Evolutionary conservation across 768 basidiomycete genomes (phyloP).

Genomic region (Tulasnella sp.): DNA sequence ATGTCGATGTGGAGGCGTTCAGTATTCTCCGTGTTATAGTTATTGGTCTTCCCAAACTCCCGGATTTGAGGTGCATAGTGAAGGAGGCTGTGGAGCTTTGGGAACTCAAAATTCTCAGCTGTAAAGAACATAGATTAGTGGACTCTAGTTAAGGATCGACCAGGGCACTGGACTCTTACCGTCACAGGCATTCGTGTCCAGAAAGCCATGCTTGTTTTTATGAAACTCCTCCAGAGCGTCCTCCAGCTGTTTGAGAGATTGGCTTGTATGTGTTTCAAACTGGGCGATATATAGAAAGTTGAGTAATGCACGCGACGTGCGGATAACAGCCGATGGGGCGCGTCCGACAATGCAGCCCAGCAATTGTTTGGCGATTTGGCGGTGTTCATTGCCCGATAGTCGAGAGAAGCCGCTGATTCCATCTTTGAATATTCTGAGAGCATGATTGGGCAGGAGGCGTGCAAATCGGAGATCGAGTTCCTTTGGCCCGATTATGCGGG

Average conservation of each 20-base stretch:
- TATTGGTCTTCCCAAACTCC: slow-evolving; percentile 31
- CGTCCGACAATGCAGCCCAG: slow-evolving; percentile 22
- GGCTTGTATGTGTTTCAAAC: not conserved
- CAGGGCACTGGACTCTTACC: no score
- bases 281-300: not conserved
- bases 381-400: not conserved
- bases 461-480: not conserved
- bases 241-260: not conserved
- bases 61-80: slow-evolving; percentile 32
- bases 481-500: not conserved
- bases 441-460: not conserved
- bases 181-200: slow-evolving; percentile 14
- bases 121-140: no score
- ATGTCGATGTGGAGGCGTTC: slow-evolving; percentile 32
- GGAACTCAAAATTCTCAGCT: slow-evolving; percentile 33
- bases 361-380: not conserved
- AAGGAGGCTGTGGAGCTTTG: slow-evolving; percentile 33
- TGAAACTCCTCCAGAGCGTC: not conserved
- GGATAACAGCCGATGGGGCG: not conserved
- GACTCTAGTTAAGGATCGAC: no score
- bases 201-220: not conserved
- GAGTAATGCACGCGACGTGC: not conserved
- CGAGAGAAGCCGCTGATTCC: not conserved
- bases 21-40: slow-evolving; percentile 35
- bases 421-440: not conserved